phyloP scores from a whole-genome alignment of 164 flowering plant species.

The Buxus sempervirens region DNA sequence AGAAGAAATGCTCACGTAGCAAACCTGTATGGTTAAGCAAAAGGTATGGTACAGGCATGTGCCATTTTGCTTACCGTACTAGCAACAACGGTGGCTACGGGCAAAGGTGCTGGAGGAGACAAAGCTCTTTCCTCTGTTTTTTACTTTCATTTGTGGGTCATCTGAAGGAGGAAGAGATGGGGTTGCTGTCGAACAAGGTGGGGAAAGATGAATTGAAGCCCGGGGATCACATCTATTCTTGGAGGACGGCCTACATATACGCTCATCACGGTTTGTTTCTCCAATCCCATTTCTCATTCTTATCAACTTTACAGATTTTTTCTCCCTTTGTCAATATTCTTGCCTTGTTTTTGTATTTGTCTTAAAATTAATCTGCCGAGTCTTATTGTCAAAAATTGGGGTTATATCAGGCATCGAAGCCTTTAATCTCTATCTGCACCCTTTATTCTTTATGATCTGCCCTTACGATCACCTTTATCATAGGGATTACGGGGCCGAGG shows the following conservation, averaged over 20 bases:
- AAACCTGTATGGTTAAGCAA: too few species aligned
- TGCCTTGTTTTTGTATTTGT: too few species aligned
- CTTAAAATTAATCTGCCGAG: too few species aligned
- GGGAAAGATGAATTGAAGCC: constrained; percentile 36
- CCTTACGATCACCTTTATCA: background rate
- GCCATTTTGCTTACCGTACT: too few species aligned
- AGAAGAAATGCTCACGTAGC: too few species aligned
- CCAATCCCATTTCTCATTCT: background rate
- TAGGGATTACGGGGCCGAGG: background rate
- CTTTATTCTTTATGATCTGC: background rate
- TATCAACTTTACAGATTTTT: background rate
- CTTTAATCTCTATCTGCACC: too few species aligned
- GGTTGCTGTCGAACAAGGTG: constrained; percentile 49
- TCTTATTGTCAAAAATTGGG: background rate
- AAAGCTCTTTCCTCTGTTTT: too few species aligned
- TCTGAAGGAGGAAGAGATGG: too few species aligned
- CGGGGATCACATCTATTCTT: constrained; percentile 69
- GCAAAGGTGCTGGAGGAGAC: too few species aligned
- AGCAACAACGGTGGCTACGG: too few species aligned
- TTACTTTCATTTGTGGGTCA: background rate
- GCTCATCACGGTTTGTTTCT: constrained; percentile 50
- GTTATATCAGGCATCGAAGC: background rate
- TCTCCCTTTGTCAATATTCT: too few species aligned
- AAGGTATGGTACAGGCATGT: too few species aligned
- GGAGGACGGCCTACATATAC: constrained; percentile 54